Evolutionary conservation across 116 monocot genomes (phyloP).

Genomic region (Papilionanthe hybrid): DNA sequence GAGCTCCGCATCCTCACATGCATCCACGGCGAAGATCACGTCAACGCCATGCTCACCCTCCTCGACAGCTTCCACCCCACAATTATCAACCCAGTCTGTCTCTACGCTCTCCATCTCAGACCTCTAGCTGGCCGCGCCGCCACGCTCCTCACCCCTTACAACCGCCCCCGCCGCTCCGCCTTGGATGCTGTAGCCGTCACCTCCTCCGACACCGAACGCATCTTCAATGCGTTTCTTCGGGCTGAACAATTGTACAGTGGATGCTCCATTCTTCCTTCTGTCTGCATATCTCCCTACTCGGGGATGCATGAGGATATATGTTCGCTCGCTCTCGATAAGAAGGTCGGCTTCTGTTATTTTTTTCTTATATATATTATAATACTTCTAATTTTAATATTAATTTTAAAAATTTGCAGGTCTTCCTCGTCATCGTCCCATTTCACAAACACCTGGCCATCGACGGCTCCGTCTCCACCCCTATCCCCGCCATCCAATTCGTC

Average conservation of each 20-base stretch:
- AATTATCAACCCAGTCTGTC: slow-evolving; percentile 17
- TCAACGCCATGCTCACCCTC: slow-evolving; percentile 23
- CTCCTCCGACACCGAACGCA: slow-evolving; percentile 35
- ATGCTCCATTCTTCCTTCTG: slow-evolving; percentile 31
- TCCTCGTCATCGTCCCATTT: slow-evolving; percentile 30
- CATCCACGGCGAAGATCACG: slow-evolving; percentile 37
- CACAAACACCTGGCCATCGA: slow-evolving; percentile 17
- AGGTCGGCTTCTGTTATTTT: background rate
- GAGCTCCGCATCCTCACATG: slow-evolving; percentile 54
- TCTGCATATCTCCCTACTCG: slow-evolving; percentile 37
- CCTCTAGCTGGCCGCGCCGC: slow-evolving; percentile 33
- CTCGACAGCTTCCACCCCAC: slow-evolving; percentile 26
- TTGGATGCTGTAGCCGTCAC: background rate
- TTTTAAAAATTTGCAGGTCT: slow-evolving; percentile 1
- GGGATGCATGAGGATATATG: slow-evolving; percentile 77
- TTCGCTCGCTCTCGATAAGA: slow-evolving; percentile 54
- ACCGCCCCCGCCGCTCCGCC: background rate
- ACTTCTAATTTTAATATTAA: no score
- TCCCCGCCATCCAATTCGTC: slow-evolving; percentile 21
- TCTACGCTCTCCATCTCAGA: slow-evolving; percentile 37
- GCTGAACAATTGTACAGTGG: slow-evolving; percentile 21
- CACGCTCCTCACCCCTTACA: slow-evolving; percentile 35
- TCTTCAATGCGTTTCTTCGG: slow-evolving; percentile 32
- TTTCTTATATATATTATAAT: no score
- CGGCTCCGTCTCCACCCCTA: slow-evolving; percentile 10